phyloP scores from a whole-genome alignment of 2,329 filamentous ascomycete genomes.

The Alternaria longipes region DNA sequence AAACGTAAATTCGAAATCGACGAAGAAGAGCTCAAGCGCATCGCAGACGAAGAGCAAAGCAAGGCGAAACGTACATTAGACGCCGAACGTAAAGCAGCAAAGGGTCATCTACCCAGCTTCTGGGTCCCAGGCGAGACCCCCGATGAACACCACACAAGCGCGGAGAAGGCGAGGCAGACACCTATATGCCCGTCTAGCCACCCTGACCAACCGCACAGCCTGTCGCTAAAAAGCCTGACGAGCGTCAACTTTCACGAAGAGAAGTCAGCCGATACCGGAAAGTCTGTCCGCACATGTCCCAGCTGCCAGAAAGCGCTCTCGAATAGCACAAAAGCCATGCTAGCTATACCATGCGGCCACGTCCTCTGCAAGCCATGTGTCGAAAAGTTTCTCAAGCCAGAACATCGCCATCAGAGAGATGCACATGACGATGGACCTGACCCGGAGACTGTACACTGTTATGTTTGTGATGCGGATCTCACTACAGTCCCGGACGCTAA shows the following conservation, averaged over 20 bases:
- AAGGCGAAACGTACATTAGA: conserved; percentile 76
- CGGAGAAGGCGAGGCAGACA: conserved; percentile 63
- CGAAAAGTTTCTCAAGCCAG: conserved; percentile 75
- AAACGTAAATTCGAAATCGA: conserved; percentile 86
- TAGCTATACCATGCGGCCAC: conserved; percentile 90
- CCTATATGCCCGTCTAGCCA: conserved; percentile 81
- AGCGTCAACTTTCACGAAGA: conserved; percentile 81
- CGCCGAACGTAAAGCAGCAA: conserved; percentile 72
- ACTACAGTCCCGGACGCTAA: conserved; percentile 53
- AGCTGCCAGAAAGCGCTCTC: conserved; percentile 83
- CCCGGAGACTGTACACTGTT: conserved; percentile 71
- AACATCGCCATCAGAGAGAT: conserved; percentile 46
- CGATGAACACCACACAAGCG: conserved; percentile 58
- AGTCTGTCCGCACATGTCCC: conserved; percentile 72
- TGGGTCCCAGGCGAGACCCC: conserved; percentile 91
- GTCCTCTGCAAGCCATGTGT: conserved; percentile 88
- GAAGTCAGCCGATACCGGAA: conserved; percentile 61
- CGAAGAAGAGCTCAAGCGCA: conserved; percentile 75
- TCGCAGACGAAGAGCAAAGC: conserved; percentile 73
- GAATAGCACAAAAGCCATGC: conserved; percentile 82
- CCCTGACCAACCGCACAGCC: conserved; percentile 71
- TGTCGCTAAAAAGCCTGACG: conserved; percentile 81
- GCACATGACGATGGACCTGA: conserved; percentile 68
- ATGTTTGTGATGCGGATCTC: conserved; percentile 86
- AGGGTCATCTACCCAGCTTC: conserved; percentile 81